These are phyloP conservation scores for Knoxdaviesia capensis DNA, from an alignment of 2,329 filamentous ascomycete genomes.

Conservation along the genomic window DNA sequence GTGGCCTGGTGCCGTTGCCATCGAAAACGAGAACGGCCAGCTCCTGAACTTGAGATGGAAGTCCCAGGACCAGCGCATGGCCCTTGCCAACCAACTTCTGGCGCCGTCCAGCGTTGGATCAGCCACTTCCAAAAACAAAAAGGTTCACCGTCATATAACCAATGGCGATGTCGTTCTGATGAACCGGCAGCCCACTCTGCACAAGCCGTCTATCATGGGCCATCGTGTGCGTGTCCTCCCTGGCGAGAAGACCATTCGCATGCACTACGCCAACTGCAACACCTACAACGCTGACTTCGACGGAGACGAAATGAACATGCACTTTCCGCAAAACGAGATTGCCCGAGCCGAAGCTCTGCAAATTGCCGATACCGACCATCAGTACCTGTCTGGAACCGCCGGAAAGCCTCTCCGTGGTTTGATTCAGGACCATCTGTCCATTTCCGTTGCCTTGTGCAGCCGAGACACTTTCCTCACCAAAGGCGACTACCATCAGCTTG, in stretches of 20 bases:
- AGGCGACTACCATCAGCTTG: conserved; percentile 78
- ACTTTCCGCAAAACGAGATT: conserved; percentile 94
- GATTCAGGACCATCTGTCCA: conserved; percentile 96
- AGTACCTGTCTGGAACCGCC: conserved; percentile 84
- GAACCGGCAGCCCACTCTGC: conserved; percentile 94
- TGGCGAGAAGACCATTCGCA: conserved; percentile 91
- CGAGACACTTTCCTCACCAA: conserved; percentile 80
- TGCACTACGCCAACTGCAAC: conserved; percentile 99
- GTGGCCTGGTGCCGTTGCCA: conserved; percentile 85
- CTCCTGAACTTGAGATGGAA: conserved; percentile 77
- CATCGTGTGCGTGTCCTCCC: conserved; percentile 82
- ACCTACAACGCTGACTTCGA: conserved; percentile 99
- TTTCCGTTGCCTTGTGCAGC: conserved; percentile 77
- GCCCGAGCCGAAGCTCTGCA: conserved; percentile 82
- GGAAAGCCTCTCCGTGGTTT: conserved; percentile 87
- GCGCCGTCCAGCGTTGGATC: conserved; percentile 59
- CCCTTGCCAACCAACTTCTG: conserved; percentile 80
- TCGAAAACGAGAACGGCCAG: conserved; percentile 90
- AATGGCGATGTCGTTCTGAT: conserved; percentile 96
- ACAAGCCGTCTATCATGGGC: conserved; percentile 98
- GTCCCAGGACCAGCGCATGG: conserved; percentile 68
- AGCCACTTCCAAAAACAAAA: conserved; percentile 71
- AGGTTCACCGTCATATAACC: conserved; percentile 86
- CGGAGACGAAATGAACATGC: conserved; percentile 99
- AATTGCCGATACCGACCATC: conserved; percentile 90